Percentiles rank a stretch among this genome's conserved stretches.
Conservation (phyloP, 768 basidiomycete genomes). For the Neoboletus subvelutipes region DNA sequence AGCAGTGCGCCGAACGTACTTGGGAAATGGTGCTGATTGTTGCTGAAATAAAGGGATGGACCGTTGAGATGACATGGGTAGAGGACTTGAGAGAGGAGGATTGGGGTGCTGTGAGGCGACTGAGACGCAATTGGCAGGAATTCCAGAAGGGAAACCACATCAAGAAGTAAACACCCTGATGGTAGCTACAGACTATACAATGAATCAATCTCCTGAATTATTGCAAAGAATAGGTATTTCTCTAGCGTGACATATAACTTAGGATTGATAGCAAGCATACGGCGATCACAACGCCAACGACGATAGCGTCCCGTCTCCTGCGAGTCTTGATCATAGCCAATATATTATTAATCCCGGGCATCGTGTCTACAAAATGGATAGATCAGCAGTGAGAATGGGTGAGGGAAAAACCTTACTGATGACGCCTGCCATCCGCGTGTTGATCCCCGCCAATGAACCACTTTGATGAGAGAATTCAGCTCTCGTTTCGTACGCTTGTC, state of each 20-base stretch:
- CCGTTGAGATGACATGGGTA: conserved; percentile 61
- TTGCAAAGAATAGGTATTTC: neutral
- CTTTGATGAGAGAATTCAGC: conserved; percentile 89
- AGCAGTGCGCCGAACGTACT: conserved; percentile 54
- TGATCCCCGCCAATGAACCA: conserved; percentile 70
- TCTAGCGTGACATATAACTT: conserved; percentile 43
- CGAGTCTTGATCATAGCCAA: conserved; percentile 91
- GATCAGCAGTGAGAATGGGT: neutral
- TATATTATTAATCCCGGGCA: conserved; percentile 94
- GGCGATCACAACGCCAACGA: conserved; percentile 88
- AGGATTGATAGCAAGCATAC: conserved; percentile 67
- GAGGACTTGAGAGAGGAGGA: conserved; percentile 31
- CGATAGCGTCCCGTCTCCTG: conserved; percentile 84
- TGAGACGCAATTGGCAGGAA: conserved; percentile 70
- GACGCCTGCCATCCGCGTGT: conserved; percentile 79
- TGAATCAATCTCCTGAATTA: neutral
- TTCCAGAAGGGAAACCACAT: conserved; percentile 55
- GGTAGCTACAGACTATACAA: neutral
- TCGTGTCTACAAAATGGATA: conserved; percentile 51
- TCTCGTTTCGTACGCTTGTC: conserved; percentile 97
- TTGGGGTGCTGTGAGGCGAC: conserved; percentile 65
- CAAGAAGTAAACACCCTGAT: neutral
- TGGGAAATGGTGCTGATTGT: conserved; percentile 78
- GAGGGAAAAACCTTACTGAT: conserved; percentile 53
- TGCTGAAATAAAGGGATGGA: conserved; percentile 77